Percentiles rank a stretch among this genome's conserved stretches.
Conservation (phyloP, 352 stramenopile genomes). For the Thalassiosira exigua region DNA sequence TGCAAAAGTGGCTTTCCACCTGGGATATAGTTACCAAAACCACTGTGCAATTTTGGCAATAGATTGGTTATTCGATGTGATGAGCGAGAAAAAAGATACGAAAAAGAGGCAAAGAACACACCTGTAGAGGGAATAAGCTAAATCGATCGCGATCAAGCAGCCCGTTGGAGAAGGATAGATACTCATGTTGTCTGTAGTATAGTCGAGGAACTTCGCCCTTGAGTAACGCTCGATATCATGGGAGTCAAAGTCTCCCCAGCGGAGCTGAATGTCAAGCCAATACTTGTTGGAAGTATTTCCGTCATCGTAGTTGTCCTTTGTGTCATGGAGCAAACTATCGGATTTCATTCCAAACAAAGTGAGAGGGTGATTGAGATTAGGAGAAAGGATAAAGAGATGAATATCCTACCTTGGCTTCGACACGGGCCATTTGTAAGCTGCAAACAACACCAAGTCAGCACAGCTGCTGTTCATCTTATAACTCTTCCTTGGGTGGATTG, state of each 20-base stretch:
- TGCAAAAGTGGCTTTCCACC: conserved; percentile 99
- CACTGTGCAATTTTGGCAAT: too few species aligned
- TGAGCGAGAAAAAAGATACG: too few species aligned
- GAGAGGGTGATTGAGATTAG: too few species aligned
- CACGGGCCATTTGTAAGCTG: conserved; percentile 98
- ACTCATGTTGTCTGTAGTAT: conserved; percentile 99
- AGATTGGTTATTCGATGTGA: too few species aligned
- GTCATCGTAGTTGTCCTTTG: conserved; percentile 94
- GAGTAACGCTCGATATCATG: conserved; percentile 99
- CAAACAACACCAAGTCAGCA: conserved; percentile 98
- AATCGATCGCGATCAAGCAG: conserved; percentile 96
- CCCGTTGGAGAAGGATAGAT: conserved; percentile 99
- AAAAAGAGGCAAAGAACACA: too few species aligned
- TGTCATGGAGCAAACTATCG: conserved; percentile 92
- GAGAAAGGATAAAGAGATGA: too few species aligned
- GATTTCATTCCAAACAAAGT: too few species aligned
- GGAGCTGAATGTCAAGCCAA: conserved; percentile 99
- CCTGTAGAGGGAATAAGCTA: conserved; percentile 99
- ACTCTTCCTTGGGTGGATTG: conserved; percentile 99
- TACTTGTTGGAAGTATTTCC: conserved; percentile 99
- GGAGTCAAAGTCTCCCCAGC: conserved; percentile 99
- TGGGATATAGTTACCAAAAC: conserved; percentile 99
- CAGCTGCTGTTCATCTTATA: conserved; percentile 99
- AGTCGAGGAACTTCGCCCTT: conserved; percentile 99
- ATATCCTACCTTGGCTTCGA: too few species aligned